Percentiles rank a stretch among this genome's conserved stretches.
These are phyloP conservation scores for Leptographium galeiforme DNA, from an alignment of 2,329 filamentous ascomycete species.

Conservation along the genomic window DNA sequence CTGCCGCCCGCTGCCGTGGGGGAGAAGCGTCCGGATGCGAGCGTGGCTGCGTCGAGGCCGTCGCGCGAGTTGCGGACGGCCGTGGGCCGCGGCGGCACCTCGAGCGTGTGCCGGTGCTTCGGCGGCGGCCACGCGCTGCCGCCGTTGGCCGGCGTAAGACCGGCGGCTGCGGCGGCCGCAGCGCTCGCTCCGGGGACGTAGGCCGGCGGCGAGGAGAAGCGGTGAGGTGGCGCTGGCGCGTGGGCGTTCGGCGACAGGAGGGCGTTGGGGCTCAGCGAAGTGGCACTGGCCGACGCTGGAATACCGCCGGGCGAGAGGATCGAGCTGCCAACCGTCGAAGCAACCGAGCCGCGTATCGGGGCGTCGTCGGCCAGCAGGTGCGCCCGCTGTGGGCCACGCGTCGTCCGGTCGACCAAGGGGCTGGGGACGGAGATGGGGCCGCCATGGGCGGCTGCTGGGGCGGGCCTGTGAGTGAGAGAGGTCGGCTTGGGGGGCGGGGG, in stretches of 20 bases:
- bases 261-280: neutral
- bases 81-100: slow-evolving; percentile 56
- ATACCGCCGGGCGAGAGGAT: slow-evolving; percentile 17
- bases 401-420: slow-evolving; percentile 7
- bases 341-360: slow-evolving; percentile 20
- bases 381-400: neutral
- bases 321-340: slow-evolving; percentile 19
- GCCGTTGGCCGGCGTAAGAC: neutral
- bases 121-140: slow-evolving; percentile 28
- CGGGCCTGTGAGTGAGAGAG: neutral
- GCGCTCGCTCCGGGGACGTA: slow-evolving; percentile 30
- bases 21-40: slow-evolving; percentile 71
- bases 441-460: neutral
- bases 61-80: slow-evolving; percentile 62
- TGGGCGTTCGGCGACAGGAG: neutral
- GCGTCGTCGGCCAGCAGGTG: slow-evolving; percentile 1
- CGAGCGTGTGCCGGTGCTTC: slow-evolving; percentile 75
- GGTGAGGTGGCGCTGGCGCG: slow-evolving; percentile 26
- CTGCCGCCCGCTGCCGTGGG: slow-evolving; percentile 39
- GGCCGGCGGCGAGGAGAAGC: slow-evolving; percentile 52
- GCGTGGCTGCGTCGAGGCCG: slow-evolving; percentile 44
- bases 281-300: neutral
- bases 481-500: slow-evolving; percentile 1
- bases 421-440: slow-evolving; percentile 8
- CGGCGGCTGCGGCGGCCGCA: slow-evolving; percentile 25